phyloP scores from a whole-genome alignment of 768 basidiomycete species.

The Amyloporia xantha region DNA sequence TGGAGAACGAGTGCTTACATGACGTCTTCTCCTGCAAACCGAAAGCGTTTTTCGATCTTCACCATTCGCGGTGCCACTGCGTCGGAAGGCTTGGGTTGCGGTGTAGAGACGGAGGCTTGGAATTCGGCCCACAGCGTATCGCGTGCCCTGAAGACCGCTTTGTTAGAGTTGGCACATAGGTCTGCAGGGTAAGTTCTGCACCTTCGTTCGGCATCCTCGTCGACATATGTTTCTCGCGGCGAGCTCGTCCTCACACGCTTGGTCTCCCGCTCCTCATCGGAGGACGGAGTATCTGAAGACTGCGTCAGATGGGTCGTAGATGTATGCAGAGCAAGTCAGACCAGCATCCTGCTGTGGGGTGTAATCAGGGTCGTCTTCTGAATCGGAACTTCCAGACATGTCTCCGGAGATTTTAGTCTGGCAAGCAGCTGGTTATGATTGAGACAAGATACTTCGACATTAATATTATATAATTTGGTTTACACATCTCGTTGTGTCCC shows the following conservation, averaged over 20 bases:
- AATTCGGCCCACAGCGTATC: conserved; percentile 64
- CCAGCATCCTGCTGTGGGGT: conserved; percentile 44
- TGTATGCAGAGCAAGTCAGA: conserved; percentile 13
- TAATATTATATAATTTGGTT: neutral
- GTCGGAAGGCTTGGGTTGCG: conserved; percentile 14
- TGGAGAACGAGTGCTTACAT: conserved; percentile 40
- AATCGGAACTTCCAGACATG: conserved; percentile 37
- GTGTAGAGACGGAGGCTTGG: conserved; percentile 48
- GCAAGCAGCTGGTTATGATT: neutral
- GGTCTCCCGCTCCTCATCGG: conserved; percentile 31
- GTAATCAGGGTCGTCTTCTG: conserved; percentile 69
- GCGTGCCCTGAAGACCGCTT: conserved; percentile 37
- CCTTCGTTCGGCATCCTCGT: conserved; percentile 11
- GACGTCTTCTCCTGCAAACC: conserved; percentile 73
- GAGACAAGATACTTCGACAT: neutral
- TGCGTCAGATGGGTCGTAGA: neutral
- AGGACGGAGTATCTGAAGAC: conserved; percentile 21
- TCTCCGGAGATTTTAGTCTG: neutral
- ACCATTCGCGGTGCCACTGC: conserved; percentile 37
- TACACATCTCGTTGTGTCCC: conserved; percentile 9
- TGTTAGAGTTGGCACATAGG: neutral
- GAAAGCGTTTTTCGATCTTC: conserved; percentile 61
- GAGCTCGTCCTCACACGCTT: conserved; percentile 29
- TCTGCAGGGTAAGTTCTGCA: neutral
- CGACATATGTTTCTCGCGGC: conserved; percentile 22